These are phyloP conservation scores for Heliamphora exappendiculata DNA, from an alignment of 148 eudicot species.

Conservation along the genomic window DNA sequence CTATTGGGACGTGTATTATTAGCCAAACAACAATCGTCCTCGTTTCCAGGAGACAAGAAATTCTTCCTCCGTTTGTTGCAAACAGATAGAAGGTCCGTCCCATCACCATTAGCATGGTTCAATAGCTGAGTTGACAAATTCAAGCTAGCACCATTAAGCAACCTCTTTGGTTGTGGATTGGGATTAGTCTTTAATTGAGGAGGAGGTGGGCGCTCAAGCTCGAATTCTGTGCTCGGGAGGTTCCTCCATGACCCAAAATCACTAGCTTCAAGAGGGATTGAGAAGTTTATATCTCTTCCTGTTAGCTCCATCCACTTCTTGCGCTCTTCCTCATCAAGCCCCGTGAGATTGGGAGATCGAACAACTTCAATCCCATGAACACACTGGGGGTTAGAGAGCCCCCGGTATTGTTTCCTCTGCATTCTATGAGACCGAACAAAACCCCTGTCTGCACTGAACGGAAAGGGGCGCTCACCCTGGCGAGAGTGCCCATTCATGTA, in stretches of 20 bases:
- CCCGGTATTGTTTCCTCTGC: constrained; percentile 67
- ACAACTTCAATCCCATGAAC: constrained; percentile 62
- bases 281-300: constrained; percentile 42
- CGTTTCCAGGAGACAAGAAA: constrained; percentile 23
- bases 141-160: constrained; percentile 29
- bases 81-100: constrained; percentile 25
- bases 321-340: constrained; percentile 40
- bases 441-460: constrained; percentile 52
- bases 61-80: constrained; percentile 37
- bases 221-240: constrained; percentile 48
- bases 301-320: constrained; percentile 60
- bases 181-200: constrained; percentile 22
- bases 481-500: constrained; percentile 50
- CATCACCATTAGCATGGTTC: constrained; percentile 19
- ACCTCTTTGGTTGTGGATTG: constrained; percentile 26
- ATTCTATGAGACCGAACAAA: constrained; percentile 61
- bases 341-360: constrained; percentile 33
- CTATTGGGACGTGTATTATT: constrained; percentile 31
- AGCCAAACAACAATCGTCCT: constrained; percentile 24
- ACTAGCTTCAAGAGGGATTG: constrained; percentile 43
- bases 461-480: constrained; percentile 56
- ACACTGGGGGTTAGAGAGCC: constrained; percentile 63
- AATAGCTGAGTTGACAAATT: constrained; percentile 27
- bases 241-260: constrained; percentile 60
- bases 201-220: constrained; percentile 35